Conservation (phyloP, 345 rosid species). For the Psidium guajava region DNA sequence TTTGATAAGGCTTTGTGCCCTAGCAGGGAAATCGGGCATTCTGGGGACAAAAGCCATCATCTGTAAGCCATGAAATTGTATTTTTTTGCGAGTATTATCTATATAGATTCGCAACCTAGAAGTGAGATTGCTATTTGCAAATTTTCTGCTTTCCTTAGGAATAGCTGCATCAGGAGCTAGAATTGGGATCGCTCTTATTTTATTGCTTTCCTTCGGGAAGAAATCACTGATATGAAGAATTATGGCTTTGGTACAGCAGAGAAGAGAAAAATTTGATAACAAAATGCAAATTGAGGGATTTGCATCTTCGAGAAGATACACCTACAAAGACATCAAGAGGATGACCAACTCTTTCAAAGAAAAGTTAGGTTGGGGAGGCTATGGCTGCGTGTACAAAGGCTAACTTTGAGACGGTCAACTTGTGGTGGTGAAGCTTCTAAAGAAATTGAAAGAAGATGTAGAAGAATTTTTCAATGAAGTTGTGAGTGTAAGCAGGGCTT, state of each 20-base stretch:
- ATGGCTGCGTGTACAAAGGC: conserved; percentile 15
- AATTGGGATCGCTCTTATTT: too few species aligned
- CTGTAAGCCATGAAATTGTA: neutral
- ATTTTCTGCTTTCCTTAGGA: too few species aligned
- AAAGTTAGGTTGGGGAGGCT: conserved; percentile 26
- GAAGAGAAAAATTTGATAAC: too few species aligned
- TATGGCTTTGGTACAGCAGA: neutral
- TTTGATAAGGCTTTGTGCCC: neutral
- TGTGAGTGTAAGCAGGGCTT: conserved; percentile 36
- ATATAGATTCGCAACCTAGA: too few species aligned
- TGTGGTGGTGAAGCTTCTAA: conserved; percentile 34
- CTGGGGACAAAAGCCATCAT: neutral
- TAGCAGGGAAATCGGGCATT: neutral
- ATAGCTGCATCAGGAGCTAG: too few species aligned
- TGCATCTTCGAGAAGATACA: conserved; percentile 8
- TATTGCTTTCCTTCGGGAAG: too few species aligned
- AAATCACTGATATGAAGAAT: too few species aligned
- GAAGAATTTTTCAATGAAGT: conserved; percentile 36
- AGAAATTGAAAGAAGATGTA: conserved; percentile 20
- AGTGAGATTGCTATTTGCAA: neutral
- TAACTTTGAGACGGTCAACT: conserved; percentile 10
- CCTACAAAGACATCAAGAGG: conserved; percentile 11
- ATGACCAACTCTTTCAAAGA: conserved; percentile 14
- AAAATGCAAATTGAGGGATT: neutral
- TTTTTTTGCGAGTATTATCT: too few species aligned